phyloP scores from a whole-genome alignment of 331 rosid species.

The Arachis monticola region DNA sequence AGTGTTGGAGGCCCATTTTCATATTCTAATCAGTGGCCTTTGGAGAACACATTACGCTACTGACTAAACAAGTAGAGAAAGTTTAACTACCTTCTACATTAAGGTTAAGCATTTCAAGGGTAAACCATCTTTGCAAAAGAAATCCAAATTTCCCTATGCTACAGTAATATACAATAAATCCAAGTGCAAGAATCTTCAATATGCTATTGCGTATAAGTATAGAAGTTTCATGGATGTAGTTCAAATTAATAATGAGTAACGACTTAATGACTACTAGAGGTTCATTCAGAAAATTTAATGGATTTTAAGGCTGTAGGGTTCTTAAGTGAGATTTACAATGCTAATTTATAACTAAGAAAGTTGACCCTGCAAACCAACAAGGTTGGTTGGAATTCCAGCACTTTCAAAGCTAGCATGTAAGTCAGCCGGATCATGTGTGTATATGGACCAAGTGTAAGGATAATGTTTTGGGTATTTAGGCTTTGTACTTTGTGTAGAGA shows the following conservation, averaged over 20 bases:
- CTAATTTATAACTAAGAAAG: background rate
- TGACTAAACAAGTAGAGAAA: background rate
- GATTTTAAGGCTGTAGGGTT: background rate
- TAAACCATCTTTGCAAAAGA: background rate
- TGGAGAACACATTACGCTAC: background rate
- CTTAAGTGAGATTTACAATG: constrained; percentile 13
- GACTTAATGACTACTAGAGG: constrained; percentile 10
- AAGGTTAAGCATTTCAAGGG: background rate
- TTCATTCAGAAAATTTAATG: background rate
- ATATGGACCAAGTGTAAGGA: background rate
- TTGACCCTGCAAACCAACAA: constrained; percentile 9
- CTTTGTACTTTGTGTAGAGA: background rate
- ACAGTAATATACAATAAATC: background rate
- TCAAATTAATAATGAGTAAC: constrained; percentile 10
- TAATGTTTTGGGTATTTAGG: background rate
- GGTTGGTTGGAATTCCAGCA: background rate
- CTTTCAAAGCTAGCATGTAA: constrained; percentile 3
- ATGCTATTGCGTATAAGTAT: background rate
- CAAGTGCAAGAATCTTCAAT: background rate
- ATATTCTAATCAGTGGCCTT: background rate
- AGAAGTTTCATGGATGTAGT: constrained; percentile 1
- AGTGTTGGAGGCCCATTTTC: background rate
- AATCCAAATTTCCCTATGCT: background rate
- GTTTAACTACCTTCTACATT: constrained; percentile 7
- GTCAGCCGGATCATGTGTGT: background rate